These are phyloP conservation scores for Tetrahymena borealis DNA, from an alignment of 73 alveolate species.

Conservation along the genomic window DNA sequence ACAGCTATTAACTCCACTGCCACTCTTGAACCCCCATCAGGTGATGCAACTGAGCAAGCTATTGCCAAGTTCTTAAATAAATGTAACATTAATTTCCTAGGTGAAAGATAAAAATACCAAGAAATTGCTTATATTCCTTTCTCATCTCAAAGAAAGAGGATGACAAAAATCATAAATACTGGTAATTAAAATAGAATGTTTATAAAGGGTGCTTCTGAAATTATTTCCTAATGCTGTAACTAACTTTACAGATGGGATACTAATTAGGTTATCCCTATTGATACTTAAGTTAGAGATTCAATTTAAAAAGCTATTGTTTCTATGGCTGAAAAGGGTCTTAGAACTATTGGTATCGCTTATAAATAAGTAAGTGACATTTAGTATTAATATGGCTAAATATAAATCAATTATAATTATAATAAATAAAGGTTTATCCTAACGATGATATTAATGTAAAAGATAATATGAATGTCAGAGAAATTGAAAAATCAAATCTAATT, in stretches of 20 bases:
- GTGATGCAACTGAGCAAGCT: neutral
- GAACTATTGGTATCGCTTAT: neutral
- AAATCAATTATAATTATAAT: neutral
- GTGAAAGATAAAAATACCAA: neutral
- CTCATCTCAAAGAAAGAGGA: neutral
- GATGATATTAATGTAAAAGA: neutral
- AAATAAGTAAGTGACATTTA: neutral
- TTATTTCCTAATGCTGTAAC: neutral
- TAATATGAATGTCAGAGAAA: neutral
- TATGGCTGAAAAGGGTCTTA: neutral
- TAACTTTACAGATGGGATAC: neutral
- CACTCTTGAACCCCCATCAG: neutral
- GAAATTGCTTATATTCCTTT: neutral
- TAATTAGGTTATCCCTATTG: neutral
- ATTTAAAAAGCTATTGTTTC: constrained; percentile 15
- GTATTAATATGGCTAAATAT: too few relatives aligned
- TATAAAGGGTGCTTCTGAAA: neutral
- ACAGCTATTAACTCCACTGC: neutral
- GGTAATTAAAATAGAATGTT: neutral
- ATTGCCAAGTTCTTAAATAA: neutral
- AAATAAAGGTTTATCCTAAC: neutral
- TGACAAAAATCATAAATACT: neutral
- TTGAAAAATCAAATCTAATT: constrained; percentile 29
- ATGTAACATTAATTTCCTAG: neutral
- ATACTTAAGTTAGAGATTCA: constrained; percentile 16